phyloP scores from a whole-genome alignment of 2,329 filamentous ascomycete species.

The Diaporthe sp. region DNA sequence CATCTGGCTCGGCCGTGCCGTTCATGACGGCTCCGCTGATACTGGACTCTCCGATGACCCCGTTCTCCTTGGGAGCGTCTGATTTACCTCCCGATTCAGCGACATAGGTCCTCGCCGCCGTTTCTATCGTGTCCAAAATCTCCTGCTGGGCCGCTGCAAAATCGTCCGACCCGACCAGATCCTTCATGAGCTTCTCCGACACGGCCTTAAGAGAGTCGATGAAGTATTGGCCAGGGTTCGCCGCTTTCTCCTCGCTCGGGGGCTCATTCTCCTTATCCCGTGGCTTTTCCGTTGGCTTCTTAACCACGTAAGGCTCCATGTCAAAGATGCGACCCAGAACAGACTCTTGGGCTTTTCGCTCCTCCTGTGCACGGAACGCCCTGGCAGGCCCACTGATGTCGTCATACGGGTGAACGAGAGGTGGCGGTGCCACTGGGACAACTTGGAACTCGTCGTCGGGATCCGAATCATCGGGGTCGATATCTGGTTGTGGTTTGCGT shows the following conservation, averaged over 20 bases:
- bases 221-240: conserved; percentile 45
- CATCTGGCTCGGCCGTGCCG: conserved; percentile 8
- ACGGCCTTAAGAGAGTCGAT: conserved; percentile 52
- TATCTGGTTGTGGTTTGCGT: conserved; percentile 53
- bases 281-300: conserved; percentile 46
- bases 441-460: conserved; percentile 66
- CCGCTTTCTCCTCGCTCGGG: conserved; percentile 35
- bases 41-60: conserved; percentile 31
- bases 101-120: conserved; percentile 63
- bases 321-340: conserved; percentile 64
- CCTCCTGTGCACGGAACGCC: conserved; percentile 60
- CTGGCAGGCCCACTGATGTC: conserved; percentile 56
- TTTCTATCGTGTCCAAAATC: conserved; percentile 60
- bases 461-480: conserved; percentile 55
- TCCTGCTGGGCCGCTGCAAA: conserved; percentile 52
- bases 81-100: conserved; percentile 47
- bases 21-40: conserved; percentile 17
- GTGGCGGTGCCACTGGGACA: conserved; percentile 44
- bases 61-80: conserved; percentile 30
- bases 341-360: conserved; percentile 64
- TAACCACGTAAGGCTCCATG: conserved; percentile 53
- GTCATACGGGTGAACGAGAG: conserved; percentile 42
- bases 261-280: conserved; percentile 39
- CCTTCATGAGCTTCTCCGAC: conserved; percentile 54
- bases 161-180: conserved; percentile 49